Evolutionary conservation across 805 yeast genomes (phyloP), one percentile per base, ranked within the genome.

Genomic region (Ogataea ganodermae): DNA sequence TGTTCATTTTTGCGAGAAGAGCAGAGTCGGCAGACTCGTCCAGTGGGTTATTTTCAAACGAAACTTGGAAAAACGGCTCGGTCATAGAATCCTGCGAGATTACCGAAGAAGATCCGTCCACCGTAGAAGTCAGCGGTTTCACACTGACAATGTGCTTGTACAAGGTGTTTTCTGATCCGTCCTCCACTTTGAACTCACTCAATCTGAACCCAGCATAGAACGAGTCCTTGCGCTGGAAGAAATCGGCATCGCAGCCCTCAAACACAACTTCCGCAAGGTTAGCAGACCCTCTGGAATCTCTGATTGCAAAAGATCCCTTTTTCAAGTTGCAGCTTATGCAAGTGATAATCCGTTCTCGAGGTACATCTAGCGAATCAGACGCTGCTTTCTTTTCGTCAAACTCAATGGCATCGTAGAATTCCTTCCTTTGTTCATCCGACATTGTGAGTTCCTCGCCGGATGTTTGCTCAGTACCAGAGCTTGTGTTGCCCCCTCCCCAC

Each of bases 351-450:
- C 88, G 70, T 48, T 89, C 95, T 44, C 81, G 78, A 0, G 97
- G 96, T 2, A 86, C 59, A 49, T 86, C 84, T 6, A 82, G 68
- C 1, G 84, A 70, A 23, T 80, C 81, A 1, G 74, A 59, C 1
- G 78, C 46, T 1, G 71, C 71, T 41, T 77, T 72, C 17, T 73
- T 67, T 51, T 91, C 96, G 56, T 91, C 88, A 56, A 84, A 91
- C 52, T 91, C 99, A 53, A 94, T 91, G 0, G 97, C 96, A 50
- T 89, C 96, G 60, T 89, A 91, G 17, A 94, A 72, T 49, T 95
- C 99, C 60, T 89, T 77, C 52, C 88, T 76, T 60, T 94, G 97
- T 55, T 90, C 96, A 12, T 89, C 96, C 0, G 94, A 80, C 63
- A 94, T 78, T 6, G 73, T 71, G 22, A 83, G 62, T 2, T 73